Conservation (phyloP, 2,329 filamentous ascomycete genomes). For the Capronia epimyces region DNA sequence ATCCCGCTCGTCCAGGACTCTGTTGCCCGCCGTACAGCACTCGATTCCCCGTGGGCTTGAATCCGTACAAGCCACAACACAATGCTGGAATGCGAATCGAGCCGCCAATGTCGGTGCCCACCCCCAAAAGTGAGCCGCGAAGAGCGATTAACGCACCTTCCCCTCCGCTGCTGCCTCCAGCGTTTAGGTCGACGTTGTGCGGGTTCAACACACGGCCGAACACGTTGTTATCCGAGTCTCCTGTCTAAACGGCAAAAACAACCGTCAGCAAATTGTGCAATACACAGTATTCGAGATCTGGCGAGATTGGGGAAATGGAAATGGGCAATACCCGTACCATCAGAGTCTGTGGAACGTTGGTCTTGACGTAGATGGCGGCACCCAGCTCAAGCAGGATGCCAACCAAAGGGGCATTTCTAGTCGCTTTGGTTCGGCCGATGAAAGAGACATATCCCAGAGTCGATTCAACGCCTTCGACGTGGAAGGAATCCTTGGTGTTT, state of each 20-base stretch:
- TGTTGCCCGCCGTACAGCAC: conserved; percentile 51
- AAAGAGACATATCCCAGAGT: conserved; percentile 32
- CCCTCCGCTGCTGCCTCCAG: conserved; percentile 62
- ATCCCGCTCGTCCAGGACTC: conserved; percentile 43
- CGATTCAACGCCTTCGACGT: conserved; percentile 31
- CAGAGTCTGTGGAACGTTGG: conserved; percentile 48
- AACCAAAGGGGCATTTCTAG: conserved; percentile 28
- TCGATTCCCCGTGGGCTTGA: conserved; percentile 46
- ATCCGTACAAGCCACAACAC: conserved; percentile 48
- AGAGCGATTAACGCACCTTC: conserved; percentile 58
- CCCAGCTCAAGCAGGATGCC: conserved; percentile 36
- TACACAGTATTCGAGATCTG: neutral
- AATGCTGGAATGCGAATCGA: conserved; percentile 46
- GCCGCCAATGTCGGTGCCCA: conserved; percentile 57
- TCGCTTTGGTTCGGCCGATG: conserved; percentile 25
- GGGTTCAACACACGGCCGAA: conserved; percentile 58
- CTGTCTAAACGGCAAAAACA: conserved; percentile 26
- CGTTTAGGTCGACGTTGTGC: conserved; percentile 53
- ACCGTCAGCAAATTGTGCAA: conserved; percentile 3
- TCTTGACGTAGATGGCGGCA: conserved; percentile 50
- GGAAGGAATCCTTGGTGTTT: conserved; percentile 37
- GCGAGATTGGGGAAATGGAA: neutral
- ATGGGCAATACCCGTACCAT: conserved; percentile 29
- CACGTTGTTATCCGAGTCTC: conserved; percentile 57
- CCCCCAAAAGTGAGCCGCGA: conserved; percentile 54